These are phyloP conservation scores for Ilyonectria robusta DNA, from an alignment of 2,329 filamentous ascomycete species.

Conservation along the genomic window DNA sequence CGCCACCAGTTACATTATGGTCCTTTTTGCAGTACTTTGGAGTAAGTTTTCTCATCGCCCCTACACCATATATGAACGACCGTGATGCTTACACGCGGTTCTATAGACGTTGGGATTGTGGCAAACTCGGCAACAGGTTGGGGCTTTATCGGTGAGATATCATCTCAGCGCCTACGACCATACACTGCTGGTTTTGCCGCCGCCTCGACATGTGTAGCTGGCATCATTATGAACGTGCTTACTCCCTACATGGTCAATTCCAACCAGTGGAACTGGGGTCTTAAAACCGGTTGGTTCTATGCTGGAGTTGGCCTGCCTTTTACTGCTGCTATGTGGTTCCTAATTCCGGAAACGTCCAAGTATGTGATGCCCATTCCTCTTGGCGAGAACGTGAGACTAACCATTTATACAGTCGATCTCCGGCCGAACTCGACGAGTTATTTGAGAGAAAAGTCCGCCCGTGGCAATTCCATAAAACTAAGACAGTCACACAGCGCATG, in stretches of 20 bases:
- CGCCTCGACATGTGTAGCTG: constrained; percentile 43
- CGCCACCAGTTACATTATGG: not conserved
- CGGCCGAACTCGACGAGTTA: constrained; percentile 51
- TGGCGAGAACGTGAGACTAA: not conserved
- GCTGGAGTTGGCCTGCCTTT: constrained; percentile 43
- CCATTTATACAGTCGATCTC: constrained; percentile 32
- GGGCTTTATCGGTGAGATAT: constrained; percentile 54
- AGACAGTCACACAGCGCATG: constrained; percentile 21
- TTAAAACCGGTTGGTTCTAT: constrained; percentile 52
- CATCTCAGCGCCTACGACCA: constrained; percentile 52
- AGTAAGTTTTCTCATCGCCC: constrained; percentile 2
- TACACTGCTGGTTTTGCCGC: constrained; percentile 51
- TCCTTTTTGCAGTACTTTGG: constrained; percentile 18
- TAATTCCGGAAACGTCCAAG: constrained; percentile 49
- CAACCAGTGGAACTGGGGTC: constrained; percentile 50
- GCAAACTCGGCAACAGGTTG: constrained; percentile 47
- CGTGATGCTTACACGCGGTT: no score
- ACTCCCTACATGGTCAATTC: constrained; percentile 53
- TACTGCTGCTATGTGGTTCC: constrained; percentile 46
- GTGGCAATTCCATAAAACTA: constrained; percentile 32
- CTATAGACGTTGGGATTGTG: no score
- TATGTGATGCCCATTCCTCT: not conserved
- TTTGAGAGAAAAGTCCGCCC: constrained; percentile 43
- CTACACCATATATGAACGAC: no score
- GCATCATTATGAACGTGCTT: constrained; percentile 22